These are phyloP conservation scores for Aotearoamyces nothofagi DNA, from an alignment of 2,329 filamentous ascomycete species.

Conservation along the genomic window DNA sequence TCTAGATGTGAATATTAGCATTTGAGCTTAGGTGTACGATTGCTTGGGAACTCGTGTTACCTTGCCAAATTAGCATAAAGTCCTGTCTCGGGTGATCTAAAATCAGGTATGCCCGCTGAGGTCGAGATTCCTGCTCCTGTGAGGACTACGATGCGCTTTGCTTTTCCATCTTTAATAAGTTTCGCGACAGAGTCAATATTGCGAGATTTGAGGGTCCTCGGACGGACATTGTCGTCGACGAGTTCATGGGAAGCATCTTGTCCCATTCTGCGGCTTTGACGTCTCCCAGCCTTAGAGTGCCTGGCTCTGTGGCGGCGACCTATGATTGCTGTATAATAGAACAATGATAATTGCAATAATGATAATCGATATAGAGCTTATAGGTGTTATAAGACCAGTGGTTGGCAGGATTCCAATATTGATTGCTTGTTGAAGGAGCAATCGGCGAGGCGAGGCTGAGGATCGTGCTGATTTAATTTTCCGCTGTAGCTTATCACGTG, in stretches of 20 bases:
- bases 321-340: slow-evolving; percentile 24
- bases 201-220: slow-evolving; percentile 51
- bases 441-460: no score
- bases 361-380: no score
- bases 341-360: no score
- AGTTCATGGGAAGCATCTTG: slow-evolving; percentile 62
- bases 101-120: slow-evolving; percentile 70
- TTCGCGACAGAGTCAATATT: slow-evolving; percentile 63
- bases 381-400: no score
- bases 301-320: slow-evolving; percentile 30
- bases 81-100: slow-evolving; percentile 82
- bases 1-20: no score
- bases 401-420: no score
- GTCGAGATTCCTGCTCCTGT: slow-evolving; percentile 84
- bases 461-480: no score
- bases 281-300: slow-evolving; percentile 21
- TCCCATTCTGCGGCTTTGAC: slow-evolving; percentile 50
- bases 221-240: slow-evolving; percentile 43
- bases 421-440: no score
- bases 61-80: slow-evolving; percentile 89
- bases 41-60: no score
- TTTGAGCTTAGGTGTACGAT: no score
- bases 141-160: slow-evolving; percentile 67
- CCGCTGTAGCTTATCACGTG: no score
- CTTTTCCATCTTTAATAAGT: slow-evolving; percentile 56